These are phyloP conservation scores for Hymenoscyphus scutula DNA, from an alignment of 2,329 filamentous ascomycete genomes.

Conservation along the genomic window DNA sequence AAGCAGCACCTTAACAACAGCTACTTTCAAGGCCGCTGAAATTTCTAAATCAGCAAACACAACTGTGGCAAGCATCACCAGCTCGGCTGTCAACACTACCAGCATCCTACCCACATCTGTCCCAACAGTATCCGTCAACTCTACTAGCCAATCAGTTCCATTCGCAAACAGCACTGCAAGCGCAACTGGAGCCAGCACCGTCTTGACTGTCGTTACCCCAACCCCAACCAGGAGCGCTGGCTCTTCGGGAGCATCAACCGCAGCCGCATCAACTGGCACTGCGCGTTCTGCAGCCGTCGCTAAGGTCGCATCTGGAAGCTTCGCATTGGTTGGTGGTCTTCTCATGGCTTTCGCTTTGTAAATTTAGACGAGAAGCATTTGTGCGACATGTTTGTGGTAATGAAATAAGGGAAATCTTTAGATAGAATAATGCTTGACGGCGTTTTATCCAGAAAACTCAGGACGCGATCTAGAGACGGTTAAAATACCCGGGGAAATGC, in stretches of 20 bases:
- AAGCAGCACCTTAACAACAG: neutral
- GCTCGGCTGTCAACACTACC: conserved; percentile 7
- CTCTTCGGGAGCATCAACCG: conserved; percentile 5
- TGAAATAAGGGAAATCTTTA: neutral
- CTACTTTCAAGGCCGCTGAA: neutral
- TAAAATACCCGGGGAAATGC: neutral
- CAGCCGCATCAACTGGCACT: conserved; percentile 19
- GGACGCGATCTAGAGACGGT: neutral
- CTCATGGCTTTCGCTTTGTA: conserved; percentile 30
- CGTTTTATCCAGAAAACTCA: neutral
- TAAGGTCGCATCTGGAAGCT: conserved; percentile 21
- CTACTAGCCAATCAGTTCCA: conserved; percentile 8
- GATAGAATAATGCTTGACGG: neutral
- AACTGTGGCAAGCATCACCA: neutral
- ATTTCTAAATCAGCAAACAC: conserved; percentile 11
- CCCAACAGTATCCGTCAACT: conserved; percentile 3
- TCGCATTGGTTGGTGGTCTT: conserved; percentile 27
- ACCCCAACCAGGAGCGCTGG: conserved; percentile 6
- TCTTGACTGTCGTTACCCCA: conserved; percentile 6
- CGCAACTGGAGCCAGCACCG: conserved; percentile 44
- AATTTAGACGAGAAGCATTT: conserved; percentile 3
- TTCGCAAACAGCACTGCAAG: conserved; percentile 32
- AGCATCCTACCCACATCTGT: neutral
- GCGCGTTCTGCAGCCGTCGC: conserved; percentile 28
- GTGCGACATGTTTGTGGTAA: neutral